phyloP scores from a whole-genome alignment of 2,329 filamentous ascomycete species.

The Orbilia brochopaga region DNA sequence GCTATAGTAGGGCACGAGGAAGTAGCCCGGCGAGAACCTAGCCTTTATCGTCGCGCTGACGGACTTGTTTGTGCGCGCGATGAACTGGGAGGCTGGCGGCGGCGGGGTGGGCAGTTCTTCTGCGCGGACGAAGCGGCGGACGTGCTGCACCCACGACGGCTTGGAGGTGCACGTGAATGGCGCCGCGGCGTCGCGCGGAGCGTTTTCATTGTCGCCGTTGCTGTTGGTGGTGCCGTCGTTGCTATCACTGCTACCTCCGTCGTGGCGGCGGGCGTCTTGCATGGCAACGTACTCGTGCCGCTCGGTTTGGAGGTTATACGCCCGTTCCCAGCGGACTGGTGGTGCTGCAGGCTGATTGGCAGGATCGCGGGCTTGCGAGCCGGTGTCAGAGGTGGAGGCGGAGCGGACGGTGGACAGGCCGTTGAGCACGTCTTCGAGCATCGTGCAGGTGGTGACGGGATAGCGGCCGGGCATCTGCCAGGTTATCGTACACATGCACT shows the following conservation, averaged over 20 bases:
- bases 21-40: conserved; percentile 22
- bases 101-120: conserved; percentile 29
- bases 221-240: not conserved
- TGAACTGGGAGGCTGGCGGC: conserved; percentile 21
- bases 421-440: not conserved
- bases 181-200: not conserved
- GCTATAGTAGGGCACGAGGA: conserved; percentile 30
- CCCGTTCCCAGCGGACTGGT: conserved; percentile 22
- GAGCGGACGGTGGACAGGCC: not conserved
- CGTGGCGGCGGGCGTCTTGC: conserved; percentile 1
- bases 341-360: conserved; percentile 1
- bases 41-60: conserved; percentile 7
- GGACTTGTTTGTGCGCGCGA: conserved; percentile 9
- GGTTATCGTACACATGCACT: conserved; percentile 44
- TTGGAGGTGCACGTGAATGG: conserved; percentile 28
- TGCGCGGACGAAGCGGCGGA: conserved; percentile 31
- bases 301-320: conserved; percentile 19
- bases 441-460: conserved; percentile 30
- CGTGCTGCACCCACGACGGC: conserved; percentile 38
- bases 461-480: conserved; percentile 35
- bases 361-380: not conserved
- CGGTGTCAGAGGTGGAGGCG: not conserved
- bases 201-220: not conserved
- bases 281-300: conserved; percentile 36
- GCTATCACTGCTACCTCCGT: no score